phyloP scores from a whole-genome alignment of 163 green algal species.

The Smithsoniella earleae region DNA sequence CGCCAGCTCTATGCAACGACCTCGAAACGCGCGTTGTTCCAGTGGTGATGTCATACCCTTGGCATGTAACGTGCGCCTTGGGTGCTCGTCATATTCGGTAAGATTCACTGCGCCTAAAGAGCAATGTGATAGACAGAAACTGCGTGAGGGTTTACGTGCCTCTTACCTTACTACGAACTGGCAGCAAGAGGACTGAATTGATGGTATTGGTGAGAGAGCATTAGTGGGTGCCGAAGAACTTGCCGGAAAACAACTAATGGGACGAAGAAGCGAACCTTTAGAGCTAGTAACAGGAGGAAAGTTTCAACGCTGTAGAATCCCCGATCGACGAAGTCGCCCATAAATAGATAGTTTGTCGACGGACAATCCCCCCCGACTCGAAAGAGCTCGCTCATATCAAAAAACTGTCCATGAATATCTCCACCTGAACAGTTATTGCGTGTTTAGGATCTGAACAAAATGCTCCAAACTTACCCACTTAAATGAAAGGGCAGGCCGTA shows the following conservation, averaged over 20 bases:
- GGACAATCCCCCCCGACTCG: conserved; percentile 89
- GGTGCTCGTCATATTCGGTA: background rate
- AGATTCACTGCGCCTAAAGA: background rate
- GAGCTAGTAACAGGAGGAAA: conserved; percentile 86
- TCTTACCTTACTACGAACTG: too few relatives aligned
- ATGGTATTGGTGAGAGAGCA: background rate
- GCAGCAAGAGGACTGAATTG: background rate
- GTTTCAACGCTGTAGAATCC: conserved; percentile 90
- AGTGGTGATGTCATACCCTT: too few relatives aligned
- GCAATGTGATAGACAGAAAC: background rate
- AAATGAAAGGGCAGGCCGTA: background rate
- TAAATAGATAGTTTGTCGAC: conserved; percentile 98
- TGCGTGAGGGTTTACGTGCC: background rate
- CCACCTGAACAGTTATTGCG: conserved; percentile 53
- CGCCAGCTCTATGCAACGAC: too few relatives aligned
- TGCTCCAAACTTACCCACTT: background rate
- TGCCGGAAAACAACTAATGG: too few relatives aligned
- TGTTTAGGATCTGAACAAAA: conserved; percentile 36
- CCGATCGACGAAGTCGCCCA: conserved; percentile 97
- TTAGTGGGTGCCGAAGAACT: background rate
- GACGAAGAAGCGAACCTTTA: conserved; percentile 89
- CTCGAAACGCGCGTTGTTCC: too few relatives aligned
- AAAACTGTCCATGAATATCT: conserved; percentile 98
- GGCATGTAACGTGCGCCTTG: too few relatives aligned
- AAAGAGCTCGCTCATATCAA: conserved; percentile 95